phyloP scores from a whole-genome alignment of 2,329 filamentous ascomycete species.

The Emergomyces pasteurianus region DNA sequence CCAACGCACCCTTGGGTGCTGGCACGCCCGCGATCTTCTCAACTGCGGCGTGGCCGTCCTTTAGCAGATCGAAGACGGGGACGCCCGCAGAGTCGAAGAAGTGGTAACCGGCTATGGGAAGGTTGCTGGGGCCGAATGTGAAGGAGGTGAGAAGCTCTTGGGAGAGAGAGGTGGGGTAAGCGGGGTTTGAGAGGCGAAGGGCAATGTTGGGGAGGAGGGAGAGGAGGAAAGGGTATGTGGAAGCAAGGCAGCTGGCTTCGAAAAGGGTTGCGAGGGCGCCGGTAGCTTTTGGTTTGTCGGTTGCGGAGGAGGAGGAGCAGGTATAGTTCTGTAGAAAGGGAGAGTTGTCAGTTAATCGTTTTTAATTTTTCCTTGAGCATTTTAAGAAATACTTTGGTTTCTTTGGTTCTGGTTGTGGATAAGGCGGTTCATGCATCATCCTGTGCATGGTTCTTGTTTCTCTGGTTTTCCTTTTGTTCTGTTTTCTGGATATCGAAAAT shows the following conservation, averaged over 20 bases:
- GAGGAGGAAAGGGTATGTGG: slow-evolving; percentile 56
- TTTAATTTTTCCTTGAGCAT: too few relatives aligned
- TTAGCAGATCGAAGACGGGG: slow-evolving; percentile 63
- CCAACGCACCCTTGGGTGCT: slow-evolving; percentile 51
- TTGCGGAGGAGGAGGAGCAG: slow-evolving; percentile 52
- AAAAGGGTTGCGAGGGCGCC: slow-evolving; percentile 78
- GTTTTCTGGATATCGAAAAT: neutral
- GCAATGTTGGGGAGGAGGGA: slow-evolving; percentile 53
- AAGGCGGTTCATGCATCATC: neutral
- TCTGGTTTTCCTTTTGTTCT: neutral
- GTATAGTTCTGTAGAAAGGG: slow-evolving; percentile 65
- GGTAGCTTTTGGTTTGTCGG: slow-evolving; percentile 48
- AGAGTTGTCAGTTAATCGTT: neutral
- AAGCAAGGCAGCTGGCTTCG: slow-evolving; percentile 71
- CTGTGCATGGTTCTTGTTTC: neutral
- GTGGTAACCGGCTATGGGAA: slow-evolving; percentile 62
- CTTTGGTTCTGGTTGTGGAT: slow-evolving; percentile 17
- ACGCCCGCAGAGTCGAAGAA: slow-evolving; percentile 62
- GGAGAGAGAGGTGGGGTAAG: slow-evolving; percentile 51
- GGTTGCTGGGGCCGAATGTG: slow-evolving; percentile 42
- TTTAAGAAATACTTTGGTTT: neutral
- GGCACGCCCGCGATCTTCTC: slow-evolving; percentile 48
- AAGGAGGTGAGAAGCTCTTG: slow-evolving; percentile 16
- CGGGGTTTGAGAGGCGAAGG: slow-evolving; percentile 34
- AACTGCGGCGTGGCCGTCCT: slow-evolving; percentile 51